Conservation (phyloP, 495 filamentous ascomycete species). For the Mytilinidion resinicola region DNA sequence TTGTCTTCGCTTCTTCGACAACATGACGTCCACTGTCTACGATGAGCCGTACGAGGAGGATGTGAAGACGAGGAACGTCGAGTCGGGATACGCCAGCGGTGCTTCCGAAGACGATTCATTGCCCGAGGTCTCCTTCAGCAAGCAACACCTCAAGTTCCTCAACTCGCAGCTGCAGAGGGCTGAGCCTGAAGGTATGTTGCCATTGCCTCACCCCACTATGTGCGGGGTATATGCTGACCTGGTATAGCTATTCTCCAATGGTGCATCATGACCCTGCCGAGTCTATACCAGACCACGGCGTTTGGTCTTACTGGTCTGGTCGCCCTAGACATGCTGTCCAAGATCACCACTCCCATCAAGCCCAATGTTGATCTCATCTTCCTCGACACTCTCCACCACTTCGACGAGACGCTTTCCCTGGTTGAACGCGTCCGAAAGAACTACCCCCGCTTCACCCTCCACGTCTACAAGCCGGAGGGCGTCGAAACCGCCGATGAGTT, state of each 20-base stretch:
- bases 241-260: conserved; percentile 75
- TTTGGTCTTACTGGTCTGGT: conserved; percentile 92
- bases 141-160: conserved; percentile 79
- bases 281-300: conserved; percentile 93
- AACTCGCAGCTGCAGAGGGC: conserved; percentile 83
- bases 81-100: conserved; percentile 87
- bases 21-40: conserved; percentile 2
- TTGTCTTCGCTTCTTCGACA: not conserved
- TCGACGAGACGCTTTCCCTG: conserved; percentile 78
- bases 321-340: conserved; percentile 91
- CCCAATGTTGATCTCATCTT: conserved; percentile 81
- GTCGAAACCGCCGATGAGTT: conserved; percentile 67
- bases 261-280: conserved; percentile 83
- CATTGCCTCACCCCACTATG: not conserved
- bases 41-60: conserved; percentile 7
- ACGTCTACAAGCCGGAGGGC: conserved; percentile 81
- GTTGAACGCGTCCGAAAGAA: conserved; percentile 68
- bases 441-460: conserved; percentile 73
- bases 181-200: conserved; percentile 56
- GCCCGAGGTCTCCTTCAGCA: conserved; percentile 78
- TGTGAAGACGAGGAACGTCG: conserved; percentile 31
- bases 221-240: not conserved
- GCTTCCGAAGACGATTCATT: conserved; percentile 57
- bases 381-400: conserved; percentile 95
- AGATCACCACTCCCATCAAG: conserved; percentile 50